Conservation (phyloP, 2,329 filamentous ascomycete genomes). For the Trichoderma endophyticum region DNA sequence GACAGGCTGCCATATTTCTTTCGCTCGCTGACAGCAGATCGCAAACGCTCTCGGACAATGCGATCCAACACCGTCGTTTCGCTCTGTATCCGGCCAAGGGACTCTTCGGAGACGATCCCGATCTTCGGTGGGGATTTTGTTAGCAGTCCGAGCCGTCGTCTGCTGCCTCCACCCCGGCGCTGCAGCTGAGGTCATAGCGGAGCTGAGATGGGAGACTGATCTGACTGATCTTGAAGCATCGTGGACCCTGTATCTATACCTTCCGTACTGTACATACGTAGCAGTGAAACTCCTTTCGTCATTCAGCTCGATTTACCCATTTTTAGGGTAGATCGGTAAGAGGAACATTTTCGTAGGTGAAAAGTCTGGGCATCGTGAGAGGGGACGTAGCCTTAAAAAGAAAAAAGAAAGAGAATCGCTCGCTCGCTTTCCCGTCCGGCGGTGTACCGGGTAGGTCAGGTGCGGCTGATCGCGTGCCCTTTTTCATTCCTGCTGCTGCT, state of each 20-base stretch:
- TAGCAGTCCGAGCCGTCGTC: background rate
- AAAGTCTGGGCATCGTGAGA: background rate
- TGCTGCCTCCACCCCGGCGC: slow-evolving; percentile 12
- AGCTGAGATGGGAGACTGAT: background rate
- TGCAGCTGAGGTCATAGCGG: slow-evolving; percentile 21
- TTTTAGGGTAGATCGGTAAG: too few species aligned
- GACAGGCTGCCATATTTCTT: background rate
- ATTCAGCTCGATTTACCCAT: background rate
- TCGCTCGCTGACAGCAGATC: background rate
- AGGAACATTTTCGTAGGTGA: background rate
- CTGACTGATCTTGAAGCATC: background rate
- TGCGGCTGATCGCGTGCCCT: slow-evolving; percentile 3
- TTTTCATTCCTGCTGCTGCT: background rate
- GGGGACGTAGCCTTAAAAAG: background rate
- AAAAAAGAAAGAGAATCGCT: background rate
- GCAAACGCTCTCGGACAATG: background rate
- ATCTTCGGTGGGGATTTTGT: slow-evolving; percentile 8
- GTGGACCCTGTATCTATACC: background rate
- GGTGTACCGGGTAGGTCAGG: slow-evolving; percentile 8
- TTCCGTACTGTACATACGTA: background rate
- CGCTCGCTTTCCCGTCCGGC: background rate
- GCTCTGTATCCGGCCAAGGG: background rate
- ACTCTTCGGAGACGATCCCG: slow-evolving; percentile 6
- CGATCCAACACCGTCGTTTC: background rate
- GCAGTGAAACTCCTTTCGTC: background rate